Evolutionary conservation across 2,329 filamentous ascomycete species (phyloP), one percentile per base, ranked within the genome.

Genomic region (Cladosporium sphaerospermum): DNA sequence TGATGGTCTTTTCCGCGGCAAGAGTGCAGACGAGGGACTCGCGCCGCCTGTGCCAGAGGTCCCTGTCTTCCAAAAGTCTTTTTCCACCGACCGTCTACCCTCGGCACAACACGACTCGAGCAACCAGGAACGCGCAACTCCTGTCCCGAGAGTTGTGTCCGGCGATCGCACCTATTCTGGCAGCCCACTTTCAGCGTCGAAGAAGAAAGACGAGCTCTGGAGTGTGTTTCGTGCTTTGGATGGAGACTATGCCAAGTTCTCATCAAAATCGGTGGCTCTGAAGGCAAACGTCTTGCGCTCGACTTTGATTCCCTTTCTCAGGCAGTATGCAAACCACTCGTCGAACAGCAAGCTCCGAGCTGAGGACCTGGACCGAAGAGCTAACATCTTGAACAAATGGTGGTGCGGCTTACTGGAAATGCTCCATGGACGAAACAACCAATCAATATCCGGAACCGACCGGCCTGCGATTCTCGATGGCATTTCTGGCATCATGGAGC

Each of bases 351-450:
- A 68, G 13, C 74, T 96, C 43, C 75, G 80, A n/a, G 78, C 88
- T 2, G 89, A 95, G 71, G 89, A 95, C 66, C 71, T 96, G 42
- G 90, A 96, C 63, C 81, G 86, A 34, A 80, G 91, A 55, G 81
- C 86, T 2, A 83, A 83, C 42, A 88, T 95, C 45, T 73, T 96
- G 54, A 89, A 93, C 67, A 91, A 88, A 65, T 96, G 91, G 91
- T 96, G 91, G 91, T 85, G 78, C 41, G 84, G 82, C 1, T 74
- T 96, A 37, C 72, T 96, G 53, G 89, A 93, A 55, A 83, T 95
- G 75, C 79, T 96, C 19, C 84, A 90, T 59, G 86, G 86, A 32
- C 80, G 81, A 56, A 81, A 85, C 65, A 84, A 85, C 53, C 86
- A 89, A 62, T 85, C 86, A 3, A 84, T 96, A 11, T 84, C 89